Evolutionary conservation across 2,329 filamentous ascomycete genomes (phyloP).

Genomic region (Tolypocladium inflatum): DNA sequence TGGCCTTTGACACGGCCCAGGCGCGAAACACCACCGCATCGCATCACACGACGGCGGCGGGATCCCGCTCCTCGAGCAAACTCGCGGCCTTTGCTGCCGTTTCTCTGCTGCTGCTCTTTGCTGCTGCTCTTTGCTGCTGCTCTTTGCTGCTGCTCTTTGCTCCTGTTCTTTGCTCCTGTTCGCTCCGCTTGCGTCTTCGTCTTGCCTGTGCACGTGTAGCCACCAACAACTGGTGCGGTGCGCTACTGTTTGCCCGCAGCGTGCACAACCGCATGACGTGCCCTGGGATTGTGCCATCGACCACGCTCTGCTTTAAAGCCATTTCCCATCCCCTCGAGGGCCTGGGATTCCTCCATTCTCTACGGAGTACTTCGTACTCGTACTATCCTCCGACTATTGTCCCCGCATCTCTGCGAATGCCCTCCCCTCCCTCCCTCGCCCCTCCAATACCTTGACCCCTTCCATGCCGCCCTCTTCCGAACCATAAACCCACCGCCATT

Average conservation of each 20-base stretch:
- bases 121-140: background rate
- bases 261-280: background rate
- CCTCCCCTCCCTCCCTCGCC: background rate
- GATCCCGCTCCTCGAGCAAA: background rate
- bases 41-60: background rate
- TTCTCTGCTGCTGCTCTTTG: background rate
- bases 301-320: background rate
- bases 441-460: background rate
- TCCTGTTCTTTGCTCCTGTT: background rate
- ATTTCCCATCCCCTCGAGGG: background rate
- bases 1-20: background rate
- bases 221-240: background rate
- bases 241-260: background rate
- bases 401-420: background rate
- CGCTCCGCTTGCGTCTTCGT: background rate
- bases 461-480: background rate
- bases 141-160: too few species aligned
- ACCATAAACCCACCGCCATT: background rate
- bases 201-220: background rate
- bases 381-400: background rate
- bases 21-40: background rate
- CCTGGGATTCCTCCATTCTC: background rate
- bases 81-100: background rate
- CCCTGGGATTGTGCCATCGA: background rate
- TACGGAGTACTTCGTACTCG: too few species aligned